phyloP scores from a whole-genome alignment of 2,329 filamentous ascomycete species.

The Erysiphe pulchra region DNA sequence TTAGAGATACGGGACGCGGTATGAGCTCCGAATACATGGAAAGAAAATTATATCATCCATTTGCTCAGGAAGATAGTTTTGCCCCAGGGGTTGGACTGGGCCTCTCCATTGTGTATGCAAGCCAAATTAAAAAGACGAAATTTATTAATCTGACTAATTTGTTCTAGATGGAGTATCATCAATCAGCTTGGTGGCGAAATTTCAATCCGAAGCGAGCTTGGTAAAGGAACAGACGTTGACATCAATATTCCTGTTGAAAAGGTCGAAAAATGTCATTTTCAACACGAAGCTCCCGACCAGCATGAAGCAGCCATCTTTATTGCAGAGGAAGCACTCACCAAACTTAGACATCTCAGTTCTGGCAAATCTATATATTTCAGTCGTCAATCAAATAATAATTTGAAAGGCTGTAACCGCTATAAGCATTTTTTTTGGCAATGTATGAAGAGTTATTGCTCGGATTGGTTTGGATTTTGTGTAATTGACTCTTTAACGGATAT shows the following conservation, averaged over 20 bases:
- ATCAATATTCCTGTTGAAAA: slow-evolving; percentile 18
- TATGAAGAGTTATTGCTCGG: slow-evolving; percentile 8
- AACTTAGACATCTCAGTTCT: slow-evolving; percentile 3
- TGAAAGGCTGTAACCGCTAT: not conserved
- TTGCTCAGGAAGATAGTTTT: slow-evolving; percentile 33
- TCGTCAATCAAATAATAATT: not conserved
- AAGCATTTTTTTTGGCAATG: slow-evolving; percentile 6
- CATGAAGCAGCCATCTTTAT: slow-evolving; percentile 1
- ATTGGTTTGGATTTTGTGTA: slow-evolving; percentile 10
- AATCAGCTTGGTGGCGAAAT: slow-evolving; percentile 32
- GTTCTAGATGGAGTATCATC: slow-evolving; percentile 20
- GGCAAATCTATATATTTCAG: slow-evolving; percentile 5
- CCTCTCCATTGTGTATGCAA: slow-evolving; percentile 31
- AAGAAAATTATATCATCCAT: slow-evolving; percentile 31
- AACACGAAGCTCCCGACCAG: too few species aligned
- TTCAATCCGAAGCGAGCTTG: slow-evolving; percentile 26
- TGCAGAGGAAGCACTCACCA: slow-evolving; percentile 4
- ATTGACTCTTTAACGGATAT: not conserved
- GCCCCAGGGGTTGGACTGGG: slow-evolving; percentile 34
- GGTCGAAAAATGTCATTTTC: not conserved
- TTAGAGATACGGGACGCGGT: slow-evolving; percentile 34
- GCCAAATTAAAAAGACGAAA: not conserved
- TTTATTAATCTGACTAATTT: not conserved
- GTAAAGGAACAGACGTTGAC: slow-evolving; percentile 27
- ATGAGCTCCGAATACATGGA: slow-evolving; percentile 34